Evolutionary conservation across 345 rosid species (phyloP), one percentile per base, ranked within the genome.

Genomic region (Erodium maritimum): DNA sequence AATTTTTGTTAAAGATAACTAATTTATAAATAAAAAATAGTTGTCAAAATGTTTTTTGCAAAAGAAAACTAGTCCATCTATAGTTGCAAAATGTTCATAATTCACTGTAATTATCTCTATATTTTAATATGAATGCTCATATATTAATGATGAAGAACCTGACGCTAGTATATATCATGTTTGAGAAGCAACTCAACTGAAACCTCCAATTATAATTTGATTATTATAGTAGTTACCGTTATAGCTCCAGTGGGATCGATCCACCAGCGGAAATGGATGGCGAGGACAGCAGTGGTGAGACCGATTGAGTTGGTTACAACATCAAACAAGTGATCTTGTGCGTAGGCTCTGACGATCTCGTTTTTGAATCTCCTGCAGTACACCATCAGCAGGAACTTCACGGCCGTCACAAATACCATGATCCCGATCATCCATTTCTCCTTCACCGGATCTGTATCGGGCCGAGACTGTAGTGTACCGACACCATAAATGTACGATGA

Each of bases 391-490:
- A 59, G 19, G 60, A 75, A 75, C 70, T 75, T 75, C 67, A 75
- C 70, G 5, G 14, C 61, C 0, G 79, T 67, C 25, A 75, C 73
- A 0, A 56, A 55, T 12, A 65, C 70, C 79, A 75, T 75, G 16
- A 75, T 75, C 4, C 68, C 67, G n/a, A 71, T 62, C 79, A 75
- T 71, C 79, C 79, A 75, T 46, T 25, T 71, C 73, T 75, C 75
- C 63, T 67, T 46, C 34, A 24, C 57, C 17, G 9, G 56, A 57
- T 64, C 23, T 18, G 51, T 61, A 5, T 65, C 65, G 19, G 79
- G 68, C 2, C 68, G 73, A 19, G 61, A 56, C 79, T 74, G 57
- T 4, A 59, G 3, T 29, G 34, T 29, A 8, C n/a, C n/a, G n/a
- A n/a, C n/a, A n/a, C n/a, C n/a, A 29, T 29, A 29, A 29, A 29